Evolutionary conservation across 352 stramenopile genomes (phyloP).

Genomic region (Globisporangium sylvaticum): DNA sequence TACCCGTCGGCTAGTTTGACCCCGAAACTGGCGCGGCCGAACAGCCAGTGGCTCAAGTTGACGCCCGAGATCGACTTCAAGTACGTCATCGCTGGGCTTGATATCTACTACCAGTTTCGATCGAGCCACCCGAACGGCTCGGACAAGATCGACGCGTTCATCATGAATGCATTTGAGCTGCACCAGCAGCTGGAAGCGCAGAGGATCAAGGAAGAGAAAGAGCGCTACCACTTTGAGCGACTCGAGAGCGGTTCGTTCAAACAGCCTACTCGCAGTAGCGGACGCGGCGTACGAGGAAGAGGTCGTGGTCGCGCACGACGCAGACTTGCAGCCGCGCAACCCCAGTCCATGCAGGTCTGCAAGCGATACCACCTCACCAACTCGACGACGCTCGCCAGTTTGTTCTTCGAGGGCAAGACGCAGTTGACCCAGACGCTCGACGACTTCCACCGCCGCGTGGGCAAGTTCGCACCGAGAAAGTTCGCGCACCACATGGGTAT

Average conservation of each 20-base stretch:
- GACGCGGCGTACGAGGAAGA: background rate
- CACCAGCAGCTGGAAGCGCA: constrained; percentile 17
- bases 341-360: constrained; percentile 9
- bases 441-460: constrained; percentile 38
- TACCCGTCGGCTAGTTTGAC: background rate
- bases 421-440: constrained; percentile 39
- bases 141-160: constrained; percentile 22
- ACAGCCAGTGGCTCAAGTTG: constrained; percentile 5
- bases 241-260: background rate
- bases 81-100: background rate
- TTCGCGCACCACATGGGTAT: constrained; percentile 71
- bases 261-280: background rate
- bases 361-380: constrained; percentile 59
- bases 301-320: background rate
- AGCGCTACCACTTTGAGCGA: constrained; percentile 9
- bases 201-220: constrained; percentile 14
- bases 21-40: constrained; percentile 4
- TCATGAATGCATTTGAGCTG: constrained; percentile 15
- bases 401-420: constrained; percentile 70
- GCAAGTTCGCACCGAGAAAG: constrained; percentile 59
- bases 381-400: constrained; percentile 58
- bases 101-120: constrained; percentile 13
- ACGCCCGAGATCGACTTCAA: constrained; percentile 3
- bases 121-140: constrained; percentile 9
- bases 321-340: background rate